Evolutionary conservation across 2,329 filamentous ascomycete species (phyloP).

Genomic region (Daldinia eschscholtzii): DNA sequence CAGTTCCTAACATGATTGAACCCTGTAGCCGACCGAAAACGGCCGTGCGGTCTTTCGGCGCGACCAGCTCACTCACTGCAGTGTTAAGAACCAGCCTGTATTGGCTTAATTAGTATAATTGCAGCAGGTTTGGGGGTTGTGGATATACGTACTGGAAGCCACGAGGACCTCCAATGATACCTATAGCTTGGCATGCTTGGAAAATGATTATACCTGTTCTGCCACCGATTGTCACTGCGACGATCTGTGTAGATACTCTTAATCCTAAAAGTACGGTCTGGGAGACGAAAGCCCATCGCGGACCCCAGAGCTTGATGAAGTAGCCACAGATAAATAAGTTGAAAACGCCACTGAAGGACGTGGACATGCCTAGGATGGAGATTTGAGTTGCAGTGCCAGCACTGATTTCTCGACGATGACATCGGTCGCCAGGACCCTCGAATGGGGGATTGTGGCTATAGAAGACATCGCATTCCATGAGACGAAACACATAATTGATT

Average conservation of each 20-base stretch:
- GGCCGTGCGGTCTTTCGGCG: constrained; percentile 70
- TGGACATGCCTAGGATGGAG: constrained; percentile 74
- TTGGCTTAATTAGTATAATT: constrained; percentile 9
- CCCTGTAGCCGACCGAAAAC: constrained; percentile 75
- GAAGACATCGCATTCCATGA: constrained; percentile 79
- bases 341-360: constrained; percentile 72
- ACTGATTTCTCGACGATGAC: constrained; percentile 71
- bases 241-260: constrained; percentile 72
- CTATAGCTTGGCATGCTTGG: constrained; percentile 75
- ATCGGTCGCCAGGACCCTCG: constrained; percentile 64
- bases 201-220: constrained; percentile 74
- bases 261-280: constrained; percentile 75
- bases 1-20: constrained; percentile 74
- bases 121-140: not conserved
- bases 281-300: constrained; percentile 71
- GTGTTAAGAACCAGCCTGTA: constrained; percentile 72
- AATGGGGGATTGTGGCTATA: constrained; percentile 70
- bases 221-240: constrained; percentile 74
- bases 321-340: constrained; percentile 77
- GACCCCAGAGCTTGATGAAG: constrained; percentile 74
- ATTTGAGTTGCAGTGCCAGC: constrained; percentile 73
- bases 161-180: constrained; percentile 74
- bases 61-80: constrained; percentile 74
- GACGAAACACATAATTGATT: constrained; percentile 73
- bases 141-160: constrained; percentile 67